Conservation (phyloP, 2,329 filamentous ascomycete genomes). For the Fusarium transvaalense region DNA sequence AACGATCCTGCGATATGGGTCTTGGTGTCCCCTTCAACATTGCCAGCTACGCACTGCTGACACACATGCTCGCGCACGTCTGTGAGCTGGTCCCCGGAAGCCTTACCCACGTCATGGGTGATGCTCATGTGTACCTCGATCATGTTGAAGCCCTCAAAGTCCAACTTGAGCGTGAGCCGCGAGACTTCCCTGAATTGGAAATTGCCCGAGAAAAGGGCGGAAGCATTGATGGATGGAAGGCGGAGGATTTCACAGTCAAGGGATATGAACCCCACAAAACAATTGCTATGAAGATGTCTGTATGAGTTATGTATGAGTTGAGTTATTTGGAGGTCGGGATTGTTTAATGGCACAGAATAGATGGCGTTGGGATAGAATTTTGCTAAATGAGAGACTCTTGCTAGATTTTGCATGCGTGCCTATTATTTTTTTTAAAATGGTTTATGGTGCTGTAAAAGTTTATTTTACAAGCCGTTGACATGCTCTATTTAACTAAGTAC, state of each 20-base stretch:
- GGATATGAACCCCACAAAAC: constrained; percentile 92
- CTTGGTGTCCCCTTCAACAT: constrained; percentile 99
- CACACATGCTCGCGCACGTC: constrained; percentile 93
- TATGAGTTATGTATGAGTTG: constrained; percentile 54
- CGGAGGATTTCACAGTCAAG: constrained; percentile 87
- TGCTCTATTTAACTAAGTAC: no score
- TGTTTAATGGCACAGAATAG: constrained; percentile 20
- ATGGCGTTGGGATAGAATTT: constrained; percentile 35
- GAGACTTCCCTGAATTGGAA: constrained; percentile 81
- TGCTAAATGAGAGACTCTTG: background rate
- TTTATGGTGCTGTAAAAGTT: no score
- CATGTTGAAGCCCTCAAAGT: constrained; percentile 88
- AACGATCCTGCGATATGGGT: constrained; percentile 96
- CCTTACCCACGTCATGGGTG: constrained; percentile 95
- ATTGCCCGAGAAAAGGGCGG: constrained; percentile 77
- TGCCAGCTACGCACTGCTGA: constrained; percentile 91
- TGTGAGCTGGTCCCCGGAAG: constrained; percentile 87
- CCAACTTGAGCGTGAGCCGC: constrained; percentile 84
- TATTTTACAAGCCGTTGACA: no score
- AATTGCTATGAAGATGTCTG: constrained; percentile 99
- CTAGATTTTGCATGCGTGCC: background rate
- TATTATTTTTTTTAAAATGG: background rate
- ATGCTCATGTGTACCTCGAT: constrained; percentile 96
- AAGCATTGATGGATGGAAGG: constrained; percentile 89
- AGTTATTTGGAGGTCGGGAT: background rate